A percentile compares a stretch with the other conserved stretches of the same genome.
Evolutionary conservation across 768 basidiomycete species (phyloP).

Genomic region (Tephrocybe sp.): DNA sequence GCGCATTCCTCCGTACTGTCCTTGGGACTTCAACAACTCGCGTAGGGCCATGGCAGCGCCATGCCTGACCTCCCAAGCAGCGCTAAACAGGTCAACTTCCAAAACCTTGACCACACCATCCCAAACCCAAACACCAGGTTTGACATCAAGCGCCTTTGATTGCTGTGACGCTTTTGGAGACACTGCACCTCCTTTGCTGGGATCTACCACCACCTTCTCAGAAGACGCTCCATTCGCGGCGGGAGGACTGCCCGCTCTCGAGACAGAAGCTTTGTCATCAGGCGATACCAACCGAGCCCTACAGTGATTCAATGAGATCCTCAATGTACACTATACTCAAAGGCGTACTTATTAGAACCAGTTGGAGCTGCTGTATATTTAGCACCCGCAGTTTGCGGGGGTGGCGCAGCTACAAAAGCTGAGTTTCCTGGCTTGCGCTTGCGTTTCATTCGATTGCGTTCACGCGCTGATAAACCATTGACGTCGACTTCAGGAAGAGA

Average conservation of each 20-base stretch:
- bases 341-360: constrained; percentile 54
- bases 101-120: constrained; percentile 77
- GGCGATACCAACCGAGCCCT: constrained; percentile 75
- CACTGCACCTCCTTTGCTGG: constrained; percentile 82
- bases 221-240: constrained; percentile 33
- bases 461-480: constrained; percentile 77
- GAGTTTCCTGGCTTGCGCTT: constrained; percentile 88
- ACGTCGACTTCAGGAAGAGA: constrained; percentile 44
- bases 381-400: constrained; percentile 53
- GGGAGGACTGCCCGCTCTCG: constrained; percentile 61
- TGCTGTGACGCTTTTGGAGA: constrained; percentile 74
- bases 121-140: constrained; percentile 81
- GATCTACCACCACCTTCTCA: constrained; percentile 77
- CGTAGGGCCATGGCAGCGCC: constrained; percentile 90
- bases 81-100: constrained; percentile 79
- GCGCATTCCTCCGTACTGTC: constrained; percentile 78
- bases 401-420: constrained; percentile 76
- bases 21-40: constrained; percentile 84
- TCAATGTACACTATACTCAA: neutral
- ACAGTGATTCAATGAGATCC: constrained; percentile 3
- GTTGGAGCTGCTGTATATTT: constrained; percentile 61
- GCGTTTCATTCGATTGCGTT: constrained; percentile 90
- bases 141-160: constrained; percentile 74
- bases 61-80: constrained; percentile 91
- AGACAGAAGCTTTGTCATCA: constrained; percentile 52